Conservation (phyloP, 306 rosid genomes). For the Cicer arietinum region DNA sequence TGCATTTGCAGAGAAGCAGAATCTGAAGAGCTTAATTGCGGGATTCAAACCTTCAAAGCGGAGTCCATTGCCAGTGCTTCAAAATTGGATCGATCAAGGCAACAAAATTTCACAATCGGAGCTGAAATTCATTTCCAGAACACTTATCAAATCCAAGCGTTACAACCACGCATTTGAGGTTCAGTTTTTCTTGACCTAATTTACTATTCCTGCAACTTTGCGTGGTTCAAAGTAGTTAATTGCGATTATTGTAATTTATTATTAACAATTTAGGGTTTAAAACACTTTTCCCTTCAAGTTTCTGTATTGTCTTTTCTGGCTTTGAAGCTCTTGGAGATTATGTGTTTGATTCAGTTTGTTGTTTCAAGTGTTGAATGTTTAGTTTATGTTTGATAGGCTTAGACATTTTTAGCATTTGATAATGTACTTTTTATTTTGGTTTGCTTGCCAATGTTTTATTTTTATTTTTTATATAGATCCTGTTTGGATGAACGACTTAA, state of each 20-base stretch:
- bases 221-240: neutral
- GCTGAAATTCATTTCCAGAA: conserved; percentile 57
- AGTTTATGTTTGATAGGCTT: neutral
- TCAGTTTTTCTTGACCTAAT: neutral
- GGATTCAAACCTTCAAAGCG: conserved; percentile 38
- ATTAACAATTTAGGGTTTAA: neutral
- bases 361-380: no score
- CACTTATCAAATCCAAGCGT: conserved; percentile 62
- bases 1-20: conserved; percentile 11
- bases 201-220: neutral
- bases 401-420: neutral
- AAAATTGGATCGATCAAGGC: conserved; percentile 51
- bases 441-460: neutral
- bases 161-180: conserved; percentile 73
- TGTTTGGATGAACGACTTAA: no score
- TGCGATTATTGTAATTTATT: neutral
- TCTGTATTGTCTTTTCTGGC: no score
- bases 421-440: neutral
- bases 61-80: conserved; percentile 54
- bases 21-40: conserved; percentile 48
- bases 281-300: neutral
- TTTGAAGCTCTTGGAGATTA: no score
- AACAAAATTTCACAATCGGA: conserved; percentile 51
- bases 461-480: neutral
- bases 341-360: no score